These are phyloP conservation scores for Aureobasidium sp. DNA, from an alignment of 2,329 filamentous ascomycete genomes.

Conservation along the genomic window DNA sequence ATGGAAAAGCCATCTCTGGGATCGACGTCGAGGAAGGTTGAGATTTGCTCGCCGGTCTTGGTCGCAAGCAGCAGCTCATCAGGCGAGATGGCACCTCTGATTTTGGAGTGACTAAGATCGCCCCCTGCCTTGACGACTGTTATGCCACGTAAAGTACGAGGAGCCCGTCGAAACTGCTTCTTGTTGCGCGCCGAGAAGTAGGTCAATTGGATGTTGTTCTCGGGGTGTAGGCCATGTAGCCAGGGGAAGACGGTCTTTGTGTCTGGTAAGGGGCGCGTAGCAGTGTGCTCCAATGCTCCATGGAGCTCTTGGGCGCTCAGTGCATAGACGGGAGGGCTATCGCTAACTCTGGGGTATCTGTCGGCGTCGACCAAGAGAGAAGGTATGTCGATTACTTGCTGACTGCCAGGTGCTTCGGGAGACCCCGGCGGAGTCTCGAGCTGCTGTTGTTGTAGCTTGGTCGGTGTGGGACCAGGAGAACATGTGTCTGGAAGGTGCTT, in stretches of 20 bases:
- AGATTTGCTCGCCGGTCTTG: conserved; percentile 35
- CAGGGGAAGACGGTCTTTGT: conserved; percentile 88
- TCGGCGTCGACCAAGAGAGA: conserved; percentile 73
- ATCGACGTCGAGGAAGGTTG: conserved; percentile 74
- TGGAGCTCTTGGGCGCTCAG: conserved; percentile 64
- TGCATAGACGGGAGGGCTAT: conserved; percentile 58
- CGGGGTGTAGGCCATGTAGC: conserved; percentile 85
- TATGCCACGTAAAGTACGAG: conserved; percentile 70
- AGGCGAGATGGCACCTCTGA: conserved; percentile 81
- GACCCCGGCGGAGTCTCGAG: conserved; percentile 43
- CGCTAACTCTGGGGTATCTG: conserved; percentile 51
- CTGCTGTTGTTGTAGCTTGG: conserved; percentile 36
- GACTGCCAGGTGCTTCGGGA: conserved; percentile 46
- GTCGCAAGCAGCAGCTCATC: conserved; percentile 64
- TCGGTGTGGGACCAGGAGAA: conserved; percentile 63
- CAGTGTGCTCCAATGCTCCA: conserved; percentile 65
- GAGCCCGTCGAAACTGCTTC: conserved; percentile 56
- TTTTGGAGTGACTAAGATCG: conserved; percentile 62
- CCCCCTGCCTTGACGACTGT: conserved; percentile 86
- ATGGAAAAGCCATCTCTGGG: conserved; percentile 89
- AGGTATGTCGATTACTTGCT: conserved; percentile 49
- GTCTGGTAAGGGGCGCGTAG: conserved; percentile 75
- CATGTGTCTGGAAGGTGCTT: conserved; percentile 78
- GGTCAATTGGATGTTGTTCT: conserved; percentile 79
- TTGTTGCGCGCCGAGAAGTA: conserved; percentile 80